Percentiles rank a stretch among this genome's conserved stretches.
phyloP scores from a whole-genome alignment of 2,329 filamentous ascomycete genomes.

The Calonectria leucothoes region DNA sequence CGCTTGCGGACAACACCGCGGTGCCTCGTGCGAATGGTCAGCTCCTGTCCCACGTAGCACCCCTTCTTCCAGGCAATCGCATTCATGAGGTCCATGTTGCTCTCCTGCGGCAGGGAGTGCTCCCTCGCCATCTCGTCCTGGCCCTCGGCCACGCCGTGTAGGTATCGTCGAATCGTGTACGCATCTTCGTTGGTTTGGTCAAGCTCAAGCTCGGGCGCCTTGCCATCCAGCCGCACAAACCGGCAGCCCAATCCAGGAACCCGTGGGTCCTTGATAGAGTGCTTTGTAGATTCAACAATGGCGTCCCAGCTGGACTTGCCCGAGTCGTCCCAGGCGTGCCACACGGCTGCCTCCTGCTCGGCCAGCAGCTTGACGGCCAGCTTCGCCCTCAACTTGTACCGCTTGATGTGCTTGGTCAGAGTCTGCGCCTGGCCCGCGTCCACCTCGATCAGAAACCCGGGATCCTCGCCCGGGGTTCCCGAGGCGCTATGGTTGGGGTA shows the following conservation, averaged over 20 bases:
- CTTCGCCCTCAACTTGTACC: constrained; percentile 88
- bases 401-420: constrained; percentile 79
- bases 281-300: constrained; percentile 32
- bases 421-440: constrained; percentile 73
- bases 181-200: constrained; percentile 62
- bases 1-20: constrained; percentile 93
- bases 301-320: constrained; percentile 33
- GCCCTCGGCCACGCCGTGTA: constrained; percentile 87
- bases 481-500: constrained; percentile 68
- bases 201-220: constrained; percentile 53
- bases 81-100: constrained; percentile 86
- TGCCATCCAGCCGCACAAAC: constrained; percentile 49
- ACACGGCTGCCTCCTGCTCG: constrained; percentile 74
- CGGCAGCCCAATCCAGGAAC: constrained; percentile 68
- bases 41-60: constrained; percentile 96
- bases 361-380: constrained; percentile 76
- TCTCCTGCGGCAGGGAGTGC: constrained; percentile 84
- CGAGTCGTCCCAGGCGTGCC: constrained; percentile 78
- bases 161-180: constrained; percentile 82
- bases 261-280: constrained; percentile 63
- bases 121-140: constrained; percentile 80
- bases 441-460: constrained; percentile 79
- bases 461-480: constrained; percentile 38
- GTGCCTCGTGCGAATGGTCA: constrained; percentile 95
- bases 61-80: constrained; percentile 95